Evolutionary conservation across 352 stramenopile species (phyloP).

Genomic region (Globisporangium iwayamae): DNA sequence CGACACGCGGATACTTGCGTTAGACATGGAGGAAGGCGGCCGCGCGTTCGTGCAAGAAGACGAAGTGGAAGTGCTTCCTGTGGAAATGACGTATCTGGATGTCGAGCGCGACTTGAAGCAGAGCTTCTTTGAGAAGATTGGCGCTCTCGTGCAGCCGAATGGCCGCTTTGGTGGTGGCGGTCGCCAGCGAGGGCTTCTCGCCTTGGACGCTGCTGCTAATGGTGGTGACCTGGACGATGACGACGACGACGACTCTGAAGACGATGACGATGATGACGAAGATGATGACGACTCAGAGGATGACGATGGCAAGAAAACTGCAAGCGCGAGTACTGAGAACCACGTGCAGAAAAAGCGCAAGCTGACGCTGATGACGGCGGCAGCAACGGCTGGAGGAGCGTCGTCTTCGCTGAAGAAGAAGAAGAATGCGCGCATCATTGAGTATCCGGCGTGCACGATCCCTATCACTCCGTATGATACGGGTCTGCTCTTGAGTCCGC

Average conservation of each 20-base stretch:
- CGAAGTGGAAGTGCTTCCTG: constrained; percentile 46
- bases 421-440: constrained; percentile 51
- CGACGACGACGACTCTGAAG: constrained; percentile 12
- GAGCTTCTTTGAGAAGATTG: constrained; percentile 70
- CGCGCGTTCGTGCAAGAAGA: constrained; percentile 58
- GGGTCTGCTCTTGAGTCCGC: constrained; percentile 61
- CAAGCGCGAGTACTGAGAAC: background rate
- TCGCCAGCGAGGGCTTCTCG: constrained; percentile 11
- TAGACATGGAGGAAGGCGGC: constrained; percentile 41
- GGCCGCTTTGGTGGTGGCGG: constrained; percentile 30
- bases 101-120: constrained; percentile 53
- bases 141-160: constrained; percentile 49
- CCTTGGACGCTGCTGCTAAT: constrained; percentile 17
- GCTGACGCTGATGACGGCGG: constrained; percentile 48
- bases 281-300: constrained; percentile 31
- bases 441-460: constrained; percentile 63
- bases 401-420: constrained; percentile 31
- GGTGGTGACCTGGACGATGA: constrained; percentile 28
- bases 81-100: constrained; percentile 49
- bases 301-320: constrained; percentile 12
- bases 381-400: background rate
- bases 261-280: constrained; percentile 11
- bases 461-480: constrained; percentile 63
- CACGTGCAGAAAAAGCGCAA: constrained; percentile 54
- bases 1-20: constrained; percentile 35